Percentiles rank a stretch among this genome's conserved stretches.
Evolutionary conservation across 1,284 basidiomycete species (phyloP).

Genomic region (Phlebopus sp.): DNA sequence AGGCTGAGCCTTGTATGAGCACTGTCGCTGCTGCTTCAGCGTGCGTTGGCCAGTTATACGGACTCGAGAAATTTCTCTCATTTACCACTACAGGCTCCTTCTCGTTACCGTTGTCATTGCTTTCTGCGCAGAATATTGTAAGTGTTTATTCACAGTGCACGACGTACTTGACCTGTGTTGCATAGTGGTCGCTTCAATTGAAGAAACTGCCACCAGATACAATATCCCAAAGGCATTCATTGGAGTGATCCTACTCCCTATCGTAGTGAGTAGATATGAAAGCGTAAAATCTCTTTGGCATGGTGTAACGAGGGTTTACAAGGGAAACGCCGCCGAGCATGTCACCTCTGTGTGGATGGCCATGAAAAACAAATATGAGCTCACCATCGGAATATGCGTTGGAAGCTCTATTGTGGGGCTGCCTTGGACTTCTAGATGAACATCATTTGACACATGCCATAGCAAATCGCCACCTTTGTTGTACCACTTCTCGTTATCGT

Average conservation of each 20-base stretch:
- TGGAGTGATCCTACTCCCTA: conserved; percentile 69
- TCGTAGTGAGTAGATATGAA: conserved; percentile 51
- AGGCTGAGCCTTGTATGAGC: conserved; percentile 66
- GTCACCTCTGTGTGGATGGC: conserved; percentile 91
- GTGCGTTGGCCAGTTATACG: conserved; percentile 36
- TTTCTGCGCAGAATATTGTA: conserved; percentile 81
- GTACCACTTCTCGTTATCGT: conserved; percentile 82
- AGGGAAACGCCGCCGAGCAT: conserved; percentile 80
- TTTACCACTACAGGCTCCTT: conserved; percentile 45
- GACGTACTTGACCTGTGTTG: background rate
- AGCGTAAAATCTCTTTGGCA: background rate
- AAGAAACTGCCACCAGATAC: conserved; percentile 81
- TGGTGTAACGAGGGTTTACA: background rate
- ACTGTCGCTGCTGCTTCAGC: conserved; percentile 55
- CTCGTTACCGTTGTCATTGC: conserved; percentile 76
- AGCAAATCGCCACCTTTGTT: conserved; percentile 90
- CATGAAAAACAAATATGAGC: conserved; percentile 82
- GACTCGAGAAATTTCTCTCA: background rate
- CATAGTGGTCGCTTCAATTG: conserved; percentile 84
- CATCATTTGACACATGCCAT: conserved; percentile 2
- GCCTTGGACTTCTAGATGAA: conserved; percentile 2
- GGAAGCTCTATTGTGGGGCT: conserved; percentile 79
- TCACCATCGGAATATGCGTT: conserved; percentile 86
- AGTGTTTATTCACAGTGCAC: conserved; percentile 27
- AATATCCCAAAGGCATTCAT: conserved; percentile 82